Conservation (phyloP, 2,329 filamentous ascomycete species). For the Aureobasidium musti region DNA sequence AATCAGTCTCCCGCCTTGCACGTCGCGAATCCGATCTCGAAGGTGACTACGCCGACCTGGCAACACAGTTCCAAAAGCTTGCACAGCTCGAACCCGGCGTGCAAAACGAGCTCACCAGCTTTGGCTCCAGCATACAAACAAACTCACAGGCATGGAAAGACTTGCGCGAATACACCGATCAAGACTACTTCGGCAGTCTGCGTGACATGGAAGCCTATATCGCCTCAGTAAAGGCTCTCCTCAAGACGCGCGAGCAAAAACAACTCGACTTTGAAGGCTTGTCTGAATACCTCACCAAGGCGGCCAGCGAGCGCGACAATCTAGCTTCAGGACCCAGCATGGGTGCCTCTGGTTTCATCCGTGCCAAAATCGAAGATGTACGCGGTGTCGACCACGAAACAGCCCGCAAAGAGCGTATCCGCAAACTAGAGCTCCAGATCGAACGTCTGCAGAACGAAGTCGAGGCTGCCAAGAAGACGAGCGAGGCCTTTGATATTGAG, state of each 20-base stretch:
- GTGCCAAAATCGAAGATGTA: constrained; percentile 94
- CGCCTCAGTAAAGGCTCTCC: constrained; percentile 77
- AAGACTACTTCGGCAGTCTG: constrained; percentile 89
- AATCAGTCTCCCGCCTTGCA: constrained; percentile 88
- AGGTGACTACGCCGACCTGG: constrained; percentile 82
- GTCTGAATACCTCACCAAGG: constrained; percentile 93
- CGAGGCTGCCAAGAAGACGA: constrained; percentile 80
- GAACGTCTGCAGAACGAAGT: constrained; percentile 89
- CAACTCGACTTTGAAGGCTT: constrained; percentile 96
- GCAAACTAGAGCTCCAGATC: constrained; percentile 89
- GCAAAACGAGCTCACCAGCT: constrained; percentile 77
- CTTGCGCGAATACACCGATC: constrained; percentile 90
- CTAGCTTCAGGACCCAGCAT: constrained; percentile 62
- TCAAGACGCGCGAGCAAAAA: constrained; percentile 94
- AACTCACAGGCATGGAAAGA: constrained; percentile 73
- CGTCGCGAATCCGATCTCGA: constrained; percentile 86
- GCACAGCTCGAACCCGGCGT: constrained; percentile 86
- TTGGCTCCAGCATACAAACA: constrained; percentile 82
- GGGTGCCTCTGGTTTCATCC: constrained; percentile 81
- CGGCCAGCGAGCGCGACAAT: constrained; percentile 79
- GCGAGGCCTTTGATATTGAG: constrained; percentile 93
- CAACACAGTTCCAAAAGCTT: constrained; percentile 92
- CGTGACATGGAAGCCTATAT: constrained; percentile 97
- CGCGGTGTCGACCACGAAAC: constrained; percentile 96
- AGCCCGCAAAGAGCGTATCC: constrained; percentile 77